Base-by-base conservation (phyloP, 2,329 filamentous ascomycete genomes). In the Cylindrodendrum hubeiense region DNA sequence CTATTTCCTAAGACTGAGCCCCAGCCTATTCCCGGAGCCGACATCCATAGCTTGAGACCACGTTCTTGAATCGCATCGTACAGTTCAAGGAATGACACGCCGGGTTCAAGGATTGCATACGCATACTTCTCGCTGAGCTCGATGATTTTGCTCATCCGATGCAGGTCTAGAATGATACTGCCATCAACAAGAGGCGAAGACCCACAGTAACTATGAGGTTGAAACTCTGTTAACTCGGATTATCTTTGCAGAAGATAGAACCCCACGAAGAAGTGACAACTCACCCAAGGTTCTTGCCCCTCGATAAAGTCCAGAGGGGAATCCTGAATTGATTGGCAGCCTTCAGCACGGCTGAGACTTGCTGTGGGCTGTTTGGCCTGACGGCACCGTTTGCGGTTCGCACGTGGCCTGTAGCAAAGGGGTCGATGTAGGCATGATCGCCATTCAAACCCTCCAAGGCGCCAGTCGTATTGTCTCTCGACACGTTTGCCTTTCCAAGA, bases 241-340 rank as follows among this genome's bases (percentile, higher is more conserved):
- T 12, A 26, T 47, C 10, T 15, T 34, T 41, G 17, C 37, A 41
- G 37, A 41, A 19, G 37, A 41, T 41, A 9, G 37, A 41, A 41
- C 37, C 19, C 37, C n/a, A 41, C 37, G 5, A 41, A 41, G 37
- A 41, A 3, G 5, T n/a, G 39, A 28, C 6, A 47, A 28, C 44
- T 47, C 26, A 47, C 44, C 44, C 44, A 47, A 47, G 44, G 24
- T 47, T 47, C 24, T 47, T 47, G 24, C 44, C 44, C 21, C 44
- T 24, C 21, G 44, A 47, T 10, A 47, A 47, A 24, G 44, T 47
- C 44, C 44, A 47, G 44, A 47, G 44, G 24, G 44, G 21, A 28
- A 47, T 47, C 21, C 13, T 24, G 44, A 47, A 47, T 21, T 12
- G 21, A n/a, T 47, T 47, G 21, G 44, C 44, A 28, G 24, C 44